Base-by-base conservation (phyloP, 345 rosid species). In the Camelina neglecta region DNA sequence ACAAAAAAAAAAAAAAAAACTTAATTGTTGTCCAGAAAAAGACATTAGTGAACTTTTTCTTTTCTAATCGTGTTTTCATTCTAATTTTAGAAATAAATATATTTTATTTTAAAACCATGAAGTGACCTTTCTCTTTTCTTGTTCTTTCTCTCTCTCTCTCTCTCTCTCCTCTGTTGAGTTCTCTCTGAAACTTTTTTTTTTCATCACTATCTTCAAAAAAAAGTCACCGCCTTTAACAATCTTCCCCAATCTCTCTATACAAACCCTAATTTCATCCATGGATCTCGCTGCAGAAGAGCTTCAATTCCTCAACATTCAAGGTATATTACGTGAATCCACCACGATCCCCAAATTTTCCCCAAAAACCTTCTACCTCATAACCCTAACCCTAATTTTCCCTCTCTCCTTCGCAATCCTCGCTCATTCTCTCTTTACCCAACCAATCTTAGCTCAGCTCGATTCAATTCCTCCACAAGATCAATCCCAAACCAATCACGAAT, bases 361-460 rank as follows among this genome's bases (percentile, higher is more conserved):
- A 1, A 82, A 57, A 60, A 83, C 90, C 42, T 90, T 90, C 79
- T 80, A 83, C 68, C 86, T 88, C 75, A 83, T 90, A 2, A 87
- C 92, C 81, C 80, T 90, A 79, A 84, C 90, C 77, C 80, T 90
- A 18, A 73, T 90, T 35, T 88, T 90, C 83, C 96, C 93, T 29
- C 92, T 90, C 78, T 88, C 93, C 60, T 90, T 90, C 69, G 93
- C 92, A 60, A 87, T 88, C 78, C 83, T 90, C 51, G 96, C 93
- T 35, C 93, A 90, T 79, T 87, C 93, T 16, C 90, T 90, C 80
- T 90, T 90, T 82, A 90, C 93, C 50, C 92, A 86, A 74, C 93
- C 96, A 1, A 50, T 90, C 73, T 23, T 85, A 20, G 49, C 42
- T 72, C 83, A 83, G 74, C 82, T 90, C 75, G 80, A 84, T 62